Conservation (phyloP, 805 yeast species). For the Saccharomycopsis javanensis region DNA sequence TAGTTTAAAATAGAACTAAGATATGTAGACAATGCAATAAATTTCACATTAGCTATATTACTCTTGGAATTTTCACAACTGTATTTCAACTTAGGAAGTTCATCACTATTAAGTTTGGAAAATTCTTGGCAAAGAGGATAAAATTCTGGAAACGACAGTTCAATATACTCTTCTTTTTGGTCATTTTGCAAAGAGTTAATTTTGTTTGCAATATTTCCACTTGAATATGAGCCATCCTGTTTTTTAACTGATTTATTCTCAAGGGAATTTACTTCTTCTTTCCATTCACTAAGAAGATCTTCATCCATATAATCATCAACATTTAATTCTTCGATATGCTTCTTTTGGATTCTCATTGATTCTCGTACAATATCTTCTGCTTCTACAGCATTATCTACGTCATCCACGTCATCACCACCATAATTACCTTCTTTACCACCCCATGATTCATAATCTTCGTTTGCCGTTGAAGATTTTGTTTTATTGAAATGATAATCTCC, state of each 20-base stretch:
- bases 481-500: slow-evolving; percentile 27
- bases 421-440: slow-evolving; percentile 38
- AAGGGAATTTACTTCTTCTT: slow-evolving; percentile 43
- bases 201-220: slow-evolving; percentile 33
- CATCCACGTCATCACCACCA: slow-evolving; percentile 43
- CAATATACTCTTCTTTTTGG: slow-evolving; percentile 45
- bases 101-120: slow-evolving; percentile 32
- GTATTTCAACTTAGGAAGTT: slow-evolving; percentile 26
- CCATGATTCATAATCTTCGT: slow-evolving; percentile 34
- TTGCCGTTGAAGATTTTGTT: slow-evolving; percentile 23
- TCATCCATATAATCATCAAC: slow-evolving; percentile 74
- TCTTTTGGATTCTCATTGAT: slow-evolving; percentile 77
- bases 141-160: slow-evolving; percentile 72
- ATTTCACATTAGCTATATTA: slow-evolving; percentile 41
- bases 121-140: slow-evolving; percentile 64
- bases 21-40: slow-evolving; percentile 67
- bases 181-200: slow-evolving; percentile 39
- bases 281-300: slow-evolving; percentile 74
- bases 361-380: slow-evolving; percentile 76
- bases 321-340: slow-evolving; percentile 63
- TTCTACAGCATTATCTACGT: slow-evolving; percentile 45
- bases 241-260: slow-evolving; percentile 25
- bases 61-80: slow-evolving; percentile 20
- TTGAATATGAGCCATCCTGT: slow-evolving; percentile 24
- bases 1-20: slow-evolving; percentile 71